A percentile compares a stretch with the other conserved stretches of the same genome.
Evolutionary conservation across 179 eudicot genomes (phyloP).

Genomic region (Drosera spatulata): DNA sequence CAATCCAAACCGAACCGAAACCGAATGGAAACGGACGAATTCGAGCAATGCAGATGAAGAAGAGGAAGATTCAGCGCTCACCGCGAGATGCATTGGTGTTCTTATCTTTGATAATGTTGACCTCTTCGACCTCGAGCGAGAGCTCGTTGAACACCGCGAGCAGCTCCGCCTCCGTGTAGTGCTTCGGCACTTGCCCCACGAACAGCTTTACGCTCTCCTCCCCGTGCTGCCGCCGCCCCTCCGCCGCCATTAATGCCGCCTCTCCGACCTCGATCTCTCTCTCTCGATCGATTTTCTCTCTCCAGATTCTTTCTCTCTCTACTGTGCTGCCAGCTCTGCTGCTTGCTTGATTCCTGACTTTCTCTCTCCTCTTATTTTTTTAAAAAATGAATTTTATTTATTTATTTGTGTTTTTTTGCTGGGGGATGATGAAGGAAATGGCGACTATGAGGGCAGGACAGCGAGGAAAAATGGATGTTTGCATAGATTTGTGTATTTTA

Average conservation of each 20-base stretch:
- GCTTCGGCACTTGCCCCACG: constrained; percentile 96
- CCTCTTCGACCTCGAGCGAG: constrained; percentile 61
- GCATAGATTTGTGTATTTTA: constrained; percentile 1
- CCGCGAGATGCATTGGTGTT: constrained; percentile 82
- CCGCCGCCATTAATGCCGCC: constrained; percentile 41
- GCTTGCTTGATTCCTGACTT: constrained; percentile 12
- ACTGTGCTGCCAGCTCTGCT: constrained; percentile 3
- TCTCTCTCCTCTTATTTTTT: constrained; percentile 8
- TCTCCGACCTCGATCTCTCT: constrained; percentile 6
- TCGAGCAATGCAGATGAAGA: not conserved
- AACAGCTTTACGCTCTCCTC: constrained; percentile 90
- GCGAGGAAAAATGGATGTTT: constrained; percentile 38
- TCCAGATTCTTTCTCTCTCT: not conserved
- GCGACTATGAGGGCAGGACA: constrained; percentile 23
- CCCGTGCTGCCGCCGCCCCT: constrained; percentile 13
- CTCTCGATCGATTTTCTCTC: too few species aligned
- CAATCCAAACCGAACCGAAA: not conserved
- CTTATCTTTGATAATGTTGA: constrained; percentile 92
- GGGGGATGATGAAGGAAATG: constrained; percentile 28
- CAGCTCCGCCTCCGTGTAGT: constrained; percentile 63
- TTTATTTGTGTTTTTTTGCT: constrained; percentile 16
- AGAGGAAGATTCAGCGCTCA: constrained; percentile 7
- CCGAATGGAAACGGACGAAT: not conserved
- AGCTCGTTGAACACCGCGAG: constrained; percentile 55
- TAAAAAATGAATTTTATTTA: not conserved